A percentile compares a stretch with the other conserved stretches of the same genome.
These are phyloP conservation scores for Agrocybe chaxingu DNA, from an alignment of 768 basidiomycete genomes.

Conservation along the genomic window DNA sequence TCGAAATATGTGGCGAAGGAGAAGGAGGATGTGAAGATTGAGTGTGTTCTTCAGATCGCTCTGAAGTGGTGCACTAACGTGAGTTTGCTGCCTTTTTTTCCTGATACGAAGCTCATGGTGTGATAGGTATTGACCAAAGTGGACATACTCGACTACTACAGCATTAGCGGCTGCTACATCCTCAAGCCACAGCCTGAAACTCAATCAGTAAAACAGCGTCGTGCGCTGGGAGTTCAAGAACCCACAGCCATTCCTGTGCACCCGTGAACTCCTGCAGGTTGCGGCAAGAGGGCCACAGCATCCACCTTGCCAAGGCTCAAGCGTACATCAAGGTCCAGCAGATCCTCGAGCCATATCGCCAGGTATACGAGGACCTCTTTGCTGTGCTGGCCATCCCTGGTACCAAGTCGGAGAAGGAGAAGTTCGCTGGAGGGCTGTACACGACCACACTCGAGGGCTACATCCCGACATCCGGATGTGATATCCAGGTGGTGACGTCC, in stretches of 20 bases:
- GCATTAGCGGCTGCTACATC: constrained; percentile 97
- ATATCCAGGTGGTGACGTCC: constrained; percentile 97
- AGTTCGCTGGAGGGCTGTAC: constrained; percentile 97
- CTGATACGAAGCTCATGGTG: constrained; percentile 6
- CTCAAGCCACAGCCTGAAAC: constrained; percentile 96
- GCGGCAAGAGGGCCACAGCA: constrained; percentile 99
- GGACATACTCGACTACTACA: constrained; percentile 99
- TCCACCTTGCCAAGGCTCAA: constrained; percentile 82
- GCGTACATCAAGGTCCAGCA: constrained; percentile 89
- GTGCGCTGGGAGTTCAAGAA: constrained; percentile 99
- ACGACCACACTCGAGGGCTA: constrained; percentile 99
- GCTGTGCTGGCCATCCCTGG: constrained; percentile 97
- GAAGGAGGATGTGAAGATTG: constrained; percentile 77
- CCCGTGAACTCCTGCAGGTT: constrained; percentile 81
- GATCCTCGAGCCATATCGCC: constrained; percentile 94
- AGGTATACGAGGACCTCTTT: constrained; percentile 93
- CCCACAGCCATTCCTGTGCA: constrained; percentile 98
- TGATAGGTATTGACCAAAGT: constrained; percentile 91
- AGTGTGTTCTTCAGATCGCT: constrained; percentile 87
- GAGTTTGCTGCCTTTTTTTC: constrained; percentile 17
- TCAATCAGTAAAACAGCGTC: constrained; percentile 99
- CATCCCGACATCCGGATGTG: constrained; percentile 96
- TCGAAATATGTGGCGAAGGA: constrained; percentile 44
- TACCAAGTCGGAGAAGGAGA: constrained; percentile 98
- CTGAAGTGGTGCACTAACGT: constrained; percentile 94